Evolutionary conservation across 2,329 filamentous ascomycete species (phyloP).

Genomic region (Fusarium phyllophilum): DNA sequence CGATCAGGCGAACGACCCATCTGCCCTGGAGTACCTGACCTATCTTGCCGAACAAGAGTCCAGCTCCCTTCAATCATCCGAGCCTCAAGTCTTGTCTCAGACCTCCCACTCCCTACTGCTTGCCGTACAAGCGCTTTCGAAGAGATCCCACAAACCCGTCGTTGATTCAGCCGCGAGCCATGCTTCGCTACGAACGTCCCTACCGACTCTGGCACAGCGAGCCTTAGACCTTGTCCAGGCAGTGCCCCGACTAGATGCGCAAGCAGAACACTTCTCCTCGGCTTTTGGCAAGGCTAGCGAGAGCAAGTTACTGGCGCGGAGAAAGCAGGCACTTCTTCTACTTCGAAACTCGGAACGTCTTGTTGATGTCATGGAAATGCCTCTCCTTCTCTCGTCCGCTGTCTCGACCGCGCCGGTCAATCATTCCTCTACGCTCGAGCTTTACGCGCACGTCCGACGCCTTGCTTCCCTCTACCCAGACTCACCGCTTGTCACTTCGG

Average conservation of each 20-base stretch:
- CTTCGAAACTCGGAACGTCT: conserved; percentile 89
- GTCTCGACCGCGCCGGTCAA: conserved; percentile 74
- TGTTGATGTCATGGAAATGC: conserved; percentile 90
- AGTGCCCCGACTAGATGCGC: conserved; percentile 81
- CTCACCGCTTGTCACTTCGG: conserved; percentile 77
- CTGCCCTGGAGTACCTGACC: conserved; percentile 76
- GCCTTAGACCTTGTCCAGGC: conserved; percentile 74
- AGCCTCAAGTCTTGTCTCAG: conserved; percentile 83
- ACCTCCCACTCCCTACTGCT: conserved; percentile 82
- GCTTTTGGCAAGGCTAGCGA: conserved; percentile 81
- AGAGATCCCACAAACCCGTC: conserved; percentile 86
- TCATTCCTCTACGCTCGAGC: conserved; percentile 88
- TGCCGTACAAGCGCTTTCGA: conserved; percentile 87
- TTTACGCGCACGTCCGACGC: conserved; percentile 92
- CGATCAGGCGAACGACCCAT: conserved; percentile 55
- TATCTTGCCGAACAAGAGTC: conserved; percentile 82
- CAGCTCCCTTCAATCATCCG: conserved; percentile 75
- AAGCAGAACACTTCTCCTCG: conserved; percentile 81
- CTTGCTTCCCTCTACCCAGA: conserved; percentile 84
- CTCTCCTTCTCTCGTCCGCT: conserved; percentile 83
- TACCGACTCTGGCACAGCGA: conserved; percentile 76
- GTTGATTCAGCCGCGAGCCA: conserved; percentile 84
- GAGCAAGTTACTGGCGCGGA: conserved; percentile 74
- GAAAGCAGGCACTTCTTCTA: conserved; percentile 83
- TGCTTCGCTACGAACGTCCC: conserved; percentile 73